phyloP scores from a whole-genome alignment of 805 yeast genomes.

The Wickerhamomyces sydowiorum region DNA sequence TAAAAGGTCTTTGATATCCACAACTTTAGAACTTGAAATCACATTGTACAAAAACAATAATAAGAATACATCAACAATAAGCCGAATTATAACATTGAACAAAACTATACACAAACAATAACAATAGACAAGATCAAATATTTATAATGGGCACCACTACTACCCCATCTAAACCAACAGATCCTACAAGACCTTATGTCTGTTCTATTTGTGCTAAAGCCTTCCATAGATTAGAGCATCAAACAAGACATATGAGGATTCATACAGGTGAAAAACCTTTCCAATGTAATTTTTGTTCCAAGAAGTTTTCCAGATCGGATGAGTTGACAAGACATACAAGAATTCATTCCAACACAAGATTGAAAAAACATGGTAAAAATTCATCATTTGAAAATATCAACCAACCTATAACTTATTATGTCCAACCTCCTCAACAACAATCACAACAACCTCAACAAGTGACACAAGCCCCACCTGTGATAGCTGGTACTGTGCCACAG shows the following conservation, averaged over 20 bases:
- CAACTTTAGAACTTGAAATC: no score
- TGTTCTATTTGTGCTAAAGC: constrained; percentile 84
- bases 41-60: no score
- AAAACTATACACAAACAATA: no score
- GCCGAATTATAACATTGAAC: no score
- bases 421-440: constrained; percentile 12
- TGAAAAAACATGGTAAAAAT: constrained; percentile 34
- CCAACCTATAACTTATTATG: constrained; percentile 24
- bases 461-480: constrained; percentile 3
- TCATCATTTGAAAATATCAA: constrained; percentile 9
- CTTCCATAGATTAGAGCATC: constrained; percentile 85
- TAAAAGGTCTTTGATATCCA: no score
- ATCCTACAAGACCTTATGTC: constrained; percentile 59
- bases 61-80: no score
- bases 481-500: no score
- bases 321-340: constrained; percentile 83
- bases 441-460: background rate
- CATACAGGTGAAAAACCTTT: constrained; percentile 95
- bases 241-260: constrained; percentile 84
- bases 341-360: constrained; percentile 61
- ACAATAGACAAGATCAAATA: background rate
- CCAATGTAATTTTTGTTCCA: constrained; percentile 72
- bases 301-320: constrained; percentile 75
- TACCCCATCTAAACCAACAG: constrained; percentile 1
- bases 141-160: background rate